Evolutionary conservation across 495 filamentous ascomycete genomes (phyloP).

Genomic region (Podospora sp.): DNA sequence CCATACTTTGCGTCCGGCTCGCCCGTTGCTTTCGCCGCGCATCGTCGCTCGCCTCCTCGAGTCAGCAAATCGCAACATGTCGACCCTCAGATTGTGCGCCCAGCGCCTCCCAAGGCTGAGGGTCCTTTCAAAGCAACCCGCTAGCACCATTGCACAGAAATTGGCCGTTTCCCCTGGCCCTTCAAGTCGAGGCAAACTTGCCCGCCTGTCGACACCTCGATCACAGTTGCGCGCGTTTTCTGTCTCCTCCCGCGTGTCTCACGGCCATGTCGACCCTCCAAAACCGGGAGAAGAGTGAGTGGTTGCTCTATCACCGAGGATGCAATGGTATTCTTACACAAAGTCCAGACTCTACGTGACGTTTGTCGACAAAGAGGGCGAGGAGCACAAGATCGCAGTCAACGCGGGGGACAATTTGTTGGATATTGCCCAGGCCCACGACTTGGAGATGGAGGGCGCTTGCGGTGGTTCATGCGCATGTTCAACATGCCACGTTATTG

Average conservation of each 20-base stretch:
- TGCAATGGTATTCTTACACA: conserved; percentile 2
- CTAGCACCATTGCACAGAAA: conserved; percentile 26
- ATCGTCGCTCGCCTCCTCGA: conserved; percentile 2
- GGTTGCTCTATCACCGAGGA: neutral
- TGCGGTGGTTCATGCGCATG: conserved; percentile 97
- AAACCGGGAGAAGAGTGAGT: conserved; percentile 93
- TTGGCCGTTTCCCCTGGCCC: conserved; percentile 19
- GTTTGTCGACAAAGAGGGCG: conserved; percentile 92
- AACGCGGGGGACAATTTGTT: conserved; percentile 86
- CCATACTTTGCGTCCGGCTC: neutral
- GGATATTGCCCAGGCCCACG: conserved; percentile 91
- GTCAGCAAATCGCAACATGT: conserved; percentile 25
- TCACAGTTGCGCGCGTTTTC: conserved; percentile 51
- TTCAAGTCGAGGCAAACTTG: neutral
- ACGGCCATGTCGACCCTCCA: conserved; percentile 81
- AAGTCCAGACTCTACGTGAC: conserved; percentile 75
- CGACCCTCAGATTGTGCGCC: conserved; percentile 25
- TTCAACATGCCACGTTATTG: conserved; percentile 96
- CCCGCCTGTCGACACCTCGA: neutral
- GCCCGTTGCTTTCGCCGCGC: neutral
- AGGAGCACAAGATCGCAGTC: conserved; percentile 74
- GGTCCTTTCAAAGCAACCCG: conserved; percentile 18
- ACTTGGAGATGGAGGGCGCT: conserved; percentile 97
- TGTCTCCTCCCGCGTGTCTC: conserved; percentile 57
- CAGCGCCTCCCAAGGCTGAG: conserved; percentile 28